phyloP scores from a whole-genome alignment of 2,329 filamentous ascomycete genomes.

The Septoria petroselini region DNA sequence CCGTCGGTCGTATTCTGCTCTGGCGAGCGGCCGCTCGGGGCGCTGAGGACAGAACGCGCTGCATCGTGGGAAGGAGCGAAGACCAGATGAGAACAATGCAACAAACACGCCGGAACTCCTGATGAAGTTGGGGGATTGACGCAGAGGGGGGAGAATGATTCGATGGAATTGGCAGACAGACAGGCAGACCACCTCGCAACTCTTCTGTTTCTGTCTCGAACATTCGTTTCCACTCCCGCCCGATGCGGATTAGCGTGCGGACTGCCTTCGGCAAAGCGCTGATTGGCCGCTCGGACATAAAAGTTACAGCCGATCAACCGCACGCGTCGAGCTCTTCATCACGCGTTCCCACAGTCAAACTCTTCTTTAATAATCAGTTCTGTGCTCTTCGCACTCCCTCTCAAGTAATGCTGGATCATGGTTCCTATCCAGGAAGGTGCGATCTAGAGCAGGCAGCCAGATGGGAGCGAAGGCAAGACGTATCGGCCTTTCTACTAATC shows the following conservation, averaged over 20 bases:
- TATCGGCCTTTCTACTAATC: no score
- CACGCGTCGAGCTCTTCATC: no score
- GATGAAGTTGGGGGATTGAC: no score
- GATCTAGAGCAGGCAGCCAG: no score
- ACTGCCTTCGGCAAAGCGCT: background rate
- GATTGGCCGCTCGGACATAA: constrained; percentile 10
- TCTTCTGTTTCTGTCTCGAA: constrained; percentile 1
- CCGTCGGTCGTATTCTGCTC: constrained; percentile 48
- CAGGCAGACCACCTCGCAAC: background rate
- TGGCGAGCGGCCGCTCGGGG: constrained; percentile 77
- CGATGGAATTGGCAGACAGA: background rate
- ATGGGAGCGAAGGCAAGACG: no score
- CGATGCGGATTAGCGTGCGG: background rate
- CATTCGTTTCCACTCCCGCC: background rate
- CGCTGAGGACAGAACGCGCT: constrained; percentile 84
- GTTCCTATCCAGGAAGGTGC: no score
- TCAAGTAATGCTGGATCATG: no score
- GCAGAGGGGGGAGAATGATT: constrained; percentile 4
- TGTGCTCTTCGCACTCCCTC: no score
- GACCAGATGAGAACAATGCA: background rate
- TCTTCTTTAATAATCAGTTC: no score
- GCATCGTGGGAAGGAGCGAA: constrained; percentile 58
- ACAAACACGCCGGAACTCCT: constrained; percentile 18
- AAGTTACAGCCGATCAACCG: no score
- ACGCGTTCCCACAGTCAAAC: no score